A percentile compares a stretch with the other conserved stretches of the same genome.
These are phyloP conservation scores for Phytopythium aichiense DNA, from an alignment of 352 stramenopile genomes.

Conservation along the genomic window DNA sequence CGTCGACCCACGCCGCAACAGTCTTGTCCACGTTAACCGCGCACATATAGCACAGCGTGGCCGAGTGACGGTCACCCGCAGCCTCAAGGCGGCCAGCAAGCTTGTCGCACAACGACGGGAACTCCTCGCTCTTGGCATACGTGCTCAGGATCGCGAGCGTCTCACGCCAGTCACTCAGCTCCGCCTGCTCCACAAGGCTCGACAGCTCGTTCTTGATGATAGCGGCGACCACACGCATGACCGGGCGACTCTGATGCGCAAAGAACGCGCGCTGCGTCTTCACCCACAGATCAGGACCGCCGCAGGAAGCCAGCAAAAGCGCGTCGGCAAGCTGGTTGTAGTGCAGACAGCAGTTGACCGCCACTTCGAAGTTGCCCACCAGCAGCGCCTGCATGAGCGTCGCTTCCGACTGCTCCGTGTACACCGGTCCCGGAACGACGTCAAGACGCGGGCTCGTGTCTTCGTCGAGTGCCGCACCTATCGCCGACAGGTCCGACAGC, in stretches of 20 bases:
- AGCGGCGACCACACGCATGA: slow-evolving; percentile 94
- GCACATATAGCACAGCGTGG: slow-evolving; percentile 97
- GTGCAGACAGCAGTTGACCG: slow-evolving; percentile 95
- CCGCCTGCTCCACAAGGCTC: slow-evolving; percentile 80
- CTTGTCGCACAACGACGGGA: slow-evolving; percentile 93
- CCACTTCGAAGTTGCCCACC: slow-evolving; percentile 97
- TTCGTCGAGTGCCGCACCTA: slow-evolving; percentile 46
- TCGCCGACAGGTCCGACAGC: slow-evolving; percentile 42
- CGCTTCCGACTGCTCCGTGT: slow-evolving; percentile 89
- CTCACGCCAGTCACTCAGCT: slow-evolving; percentile 95
- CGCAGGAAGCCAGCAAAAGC: slow-evolving; percentile 91
- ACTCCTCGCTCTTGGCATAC: slow-evolving; percentile 97
- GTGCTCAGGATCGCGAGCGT: slow-evolving; percentile 97
- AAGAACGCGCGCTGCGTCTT: slow-evolving; percentile 96
- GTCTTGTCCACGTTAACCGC: slow-evolving; percentile 90
- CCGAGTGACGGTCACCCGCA: slow-evolving; percentile 87
- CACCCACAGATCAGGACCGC: slow-evolving; percentile 93
- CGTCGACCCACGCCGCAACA: slow-evolving; percentile 88
- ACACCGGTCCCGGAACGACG: slow-evolving; percentile 56
- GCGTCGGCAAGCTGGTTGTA: slow-evolving; percentile 96
- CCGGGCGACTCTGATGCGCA: slow-evolving; percentile 85
- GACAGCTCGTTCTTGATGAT: slow-evolving; percentile 95
- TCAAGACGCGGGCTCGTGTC: slow-evolving; percentile 75
- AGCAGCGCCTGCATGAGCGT: slow-evolving; percentile 95
- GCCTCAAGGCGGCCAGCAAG: slow-evolving; percentile 91